These are phyloP conservation scores for Nitzschia inconspicua DNA, from an alignment of 108 stramenopile genomes.

Conservation along the genomic window DNA sequence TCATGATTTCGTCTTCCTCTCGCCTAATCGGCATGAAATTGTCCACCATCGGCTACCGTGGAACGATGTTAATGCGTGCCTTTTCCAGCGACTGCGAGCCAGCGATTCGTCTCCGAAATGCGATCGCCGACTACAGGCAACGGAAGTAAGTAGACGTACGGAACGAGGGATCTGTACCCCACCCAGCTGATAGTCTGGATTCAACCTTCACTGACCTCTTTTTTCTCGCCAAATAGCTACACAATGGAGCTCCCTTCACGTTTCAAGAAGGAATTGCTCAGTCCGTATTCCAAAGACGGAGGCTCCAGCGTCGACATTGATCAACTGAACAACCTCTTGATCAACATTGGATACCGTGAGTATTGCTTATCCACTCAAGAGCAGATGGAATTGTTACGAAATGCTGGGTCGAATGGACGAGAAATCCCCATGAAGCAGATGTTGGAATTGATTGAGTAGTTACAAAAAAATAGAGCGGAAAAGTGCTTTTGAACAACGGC, in stretches of 20 bases:
- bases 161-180: neutral
- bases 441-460: constrained; percentile 19
- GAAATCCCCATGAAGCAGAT: constrained; percentile 22
- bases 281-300: neutral
- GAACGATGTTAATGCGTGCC: no score
- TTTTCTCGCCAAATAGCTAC: constrained; percentile 17
- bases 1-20: no score
- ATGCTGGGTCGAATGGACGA: constrained; percentile 12
- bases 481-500: no score
- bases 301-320: constrained; percentile 22
- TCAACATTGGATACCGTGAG: constrained; percentile 15
- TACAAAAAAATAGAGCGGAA: no score
- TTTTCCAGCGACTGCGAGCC: constrained; percentile 6
- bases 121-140: constrained; percentile 4
- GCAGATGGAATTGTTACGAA: constrained; percentile 13
- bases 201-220: neutral
- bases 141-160: neutral
- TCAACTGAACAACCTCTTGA: constrained; percentile 21
- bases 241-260: constrained; percentile 35
- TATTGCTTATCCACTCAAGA: constrained; percentile 2
- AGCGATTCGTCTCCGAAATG: constrained; percentile 4
- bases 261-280: constrained; percentile 40
- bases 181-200: neutral
- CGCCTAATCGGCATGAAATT: no score
- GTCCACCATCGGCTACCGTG: no score